These are phyloP conservation scores for Geranium brycei DNA, from an alignment of 345 rosid genomes.

Conservation along the genomic window DNA sequence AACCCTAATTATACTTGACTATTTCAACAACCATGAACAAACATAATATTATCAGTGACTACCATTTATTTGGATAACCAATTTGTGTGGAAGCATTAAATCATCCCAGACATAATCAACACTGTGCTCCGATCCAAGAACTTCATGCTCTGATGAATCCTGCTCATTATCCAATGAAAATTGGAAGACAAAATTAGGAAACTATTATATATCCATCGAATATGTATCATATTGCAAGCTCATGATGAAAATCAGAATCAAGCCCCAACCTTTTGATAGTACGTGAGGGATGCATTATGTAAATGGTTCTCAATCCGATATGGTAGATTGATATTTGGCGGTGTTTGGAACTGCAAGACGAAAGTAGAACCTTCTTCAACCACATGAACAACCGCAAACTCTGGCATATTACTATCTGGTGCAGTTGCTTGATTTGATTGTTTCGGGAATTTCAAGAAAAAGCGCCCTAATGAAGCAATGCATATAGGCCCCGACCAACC, in stretches of 20 bases:
- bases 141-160: conserved; percentile 71
- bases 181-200: conserved; percentile 5
- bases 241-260: conserved; percentile 13
- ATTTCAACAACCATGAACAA: neutral
- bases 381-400: conserved; percentile 67
- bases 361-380: conserved; percentile 79
- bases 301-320: conserved; percentile 78
- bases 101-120: conserved; percentile 86
- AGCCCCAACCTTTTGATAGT: conserved; percentile 73
- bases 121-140: conserved; percentile 57
- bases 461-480: conserved; percentile 72
- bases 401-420: conserved; percentile 17
- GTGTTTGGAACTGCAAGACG: conserved; percentile 58
- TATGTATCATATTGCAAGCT: conserved; percentile 3
- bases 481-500: conserved; percentile 93
- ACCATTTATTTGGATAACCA: conserved; percentile 68
- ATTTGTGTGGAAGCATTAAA: conserved; percentile 72
- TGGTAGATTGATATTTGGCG: conserved; percentile 56
- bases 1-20: no score
- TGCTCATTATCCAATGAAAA: conserved; percentile 20
- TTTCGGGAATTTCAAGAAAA: conserved; percentile 70
- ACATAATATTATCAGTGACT: conserved; percentile 7
- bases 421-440: conserved; percentile 35
- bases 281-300: conserved; percentile 49
- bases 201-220: conserved; percentile 1